These are phyloP conservation scores for Mollisiaceae sp. DNA, from an alignment of 2,329 filamentous ascomycete species.

Conservation along the genomic window DNA sequence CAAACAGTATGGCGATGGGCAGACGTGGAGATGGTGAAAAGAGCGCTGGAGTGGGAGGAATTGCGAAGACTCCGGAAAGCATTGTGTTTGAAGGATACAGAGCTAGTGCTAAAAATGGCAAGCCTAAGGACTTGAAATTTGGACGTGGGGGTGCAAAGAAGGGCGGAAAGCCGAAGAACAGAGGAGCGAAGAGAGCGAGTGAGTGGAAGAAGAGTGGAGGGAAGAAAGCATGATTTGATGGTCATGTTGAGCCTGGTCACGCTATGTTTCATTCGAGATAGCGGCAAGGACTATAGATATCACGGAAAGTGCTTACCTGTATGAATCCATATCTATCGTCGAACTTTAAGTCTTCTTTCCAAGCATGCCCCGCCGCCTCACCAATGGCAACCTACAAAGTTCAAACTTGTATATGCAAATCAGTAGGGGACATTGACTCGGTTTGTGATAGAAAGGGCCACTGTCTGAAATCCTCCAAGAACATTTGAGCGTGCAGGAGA, in stretches of 20 bases:
- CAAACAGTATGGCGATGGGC: slow-evolving; percentile 37
- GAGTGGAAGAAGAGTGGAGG: slow-evolving; percentile 46
- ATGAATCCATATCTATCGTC: background rate
- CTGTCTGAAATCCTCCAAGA: too few species aligned
- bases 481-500: too few species aligned
- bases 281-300: background rate
- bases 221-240: slow-evolving; percentile 37
- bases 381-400: too few species aligned
- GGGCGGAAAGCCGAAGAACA: slow-evolving; percentile 50
- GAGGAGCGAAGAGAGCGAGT: slow-evolving; percentile 42
- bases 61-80: slow-evolving; percentile 64
- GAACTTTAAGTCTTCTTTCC: background rate
- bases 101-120: slow-evolving; percentile 69
- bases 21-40: slow-evolving; percentile 24
- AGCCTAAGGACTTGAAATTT: slow-evolving; percentile 65
- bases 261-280: background rate
- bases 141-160: slow-evolving; percentile 59
- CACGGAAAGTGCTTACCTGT: background rate
- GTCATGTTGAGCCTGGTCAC: background rate
- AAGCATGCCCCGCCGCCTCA: background rate
- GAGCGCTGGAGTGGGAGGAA: slow-evolving; percentile 45
- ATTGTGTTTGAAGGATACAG: slow-evolving; percentile 84
- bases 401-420: too few species aligned
- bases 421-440: too few species aligned
- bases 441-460: too few species aligned